Evolutionary conservation across 2,329 filamentous ascomycete species (phyloP).

Genomic region (Aureobasidium sp.): DNA sequence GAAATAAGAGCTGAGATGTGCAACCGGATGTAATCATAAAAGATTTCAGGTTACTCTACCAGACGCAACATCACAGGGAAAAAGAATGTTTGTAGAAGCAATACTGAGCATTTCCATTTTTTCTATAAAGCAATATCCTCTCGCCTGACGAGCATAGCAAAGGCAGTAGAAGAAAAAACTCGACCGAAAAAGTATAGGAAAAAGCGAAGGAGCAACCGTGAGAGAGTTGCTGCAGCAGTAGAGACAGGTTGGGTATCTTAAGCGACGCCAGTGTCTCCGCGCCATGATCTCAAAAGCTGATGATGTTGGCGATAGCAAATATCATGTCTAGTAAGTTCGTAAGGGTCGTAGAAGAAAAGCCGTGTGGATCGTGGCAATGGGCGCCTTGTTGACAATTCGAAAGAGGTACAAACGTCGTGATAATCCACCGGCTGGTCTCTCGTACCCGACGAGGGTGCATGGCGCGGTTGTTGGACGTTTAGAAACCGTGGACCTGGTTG

Average conservation of each 20-base stretch:
- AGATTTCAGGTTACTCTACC: too few relatives aligned
- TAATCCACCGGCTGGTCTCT: constrained; percentile 18
- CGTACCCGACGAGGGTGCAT: constrained; percentile 19
- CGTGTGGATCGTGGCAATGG: constrained; percentile 14
- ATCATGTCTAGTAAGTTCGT: constrained; percentile 10
- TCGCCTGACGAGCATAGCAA: constrained; percentile 1
- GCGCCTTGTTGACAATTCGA: constrained; percentile 13
- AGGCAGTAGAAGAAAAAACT: not conserved
- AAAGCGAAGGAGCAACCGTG: not conserved
- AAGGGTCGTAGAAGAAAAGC: constrained; percentile 18
- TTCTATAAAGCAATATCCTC: constrained; percentile 1
- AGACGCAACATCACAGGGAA: not conserved
- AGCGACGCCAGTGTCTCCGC: constrained; percentile 1
- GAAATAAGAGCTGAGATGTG: not conserved
- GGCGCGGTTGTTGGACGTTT: constrained; percentile 38
- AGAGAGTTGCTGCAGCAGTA: constrained; percentile 4
- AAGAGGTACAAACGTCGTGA: constrained; percentile 6
- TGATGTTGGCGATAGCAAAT: not conserved
- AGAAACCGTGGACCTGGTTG: constrained; percentile 55
- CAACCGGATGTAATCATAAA: not conserved
- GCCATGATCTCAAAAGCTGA: not conserved
- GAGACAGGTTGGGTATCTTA: constrained; percentile 12
- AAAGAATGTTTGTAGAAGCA: not conserved
- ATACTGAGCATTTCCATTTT: constrained; percentile 15
- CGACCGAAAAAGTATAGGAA: not conserved